Base-by-base conservation (phyloP, 2,329 filamentous ascomycete genomes). In the Keithomyces neogunnii region DNA sequence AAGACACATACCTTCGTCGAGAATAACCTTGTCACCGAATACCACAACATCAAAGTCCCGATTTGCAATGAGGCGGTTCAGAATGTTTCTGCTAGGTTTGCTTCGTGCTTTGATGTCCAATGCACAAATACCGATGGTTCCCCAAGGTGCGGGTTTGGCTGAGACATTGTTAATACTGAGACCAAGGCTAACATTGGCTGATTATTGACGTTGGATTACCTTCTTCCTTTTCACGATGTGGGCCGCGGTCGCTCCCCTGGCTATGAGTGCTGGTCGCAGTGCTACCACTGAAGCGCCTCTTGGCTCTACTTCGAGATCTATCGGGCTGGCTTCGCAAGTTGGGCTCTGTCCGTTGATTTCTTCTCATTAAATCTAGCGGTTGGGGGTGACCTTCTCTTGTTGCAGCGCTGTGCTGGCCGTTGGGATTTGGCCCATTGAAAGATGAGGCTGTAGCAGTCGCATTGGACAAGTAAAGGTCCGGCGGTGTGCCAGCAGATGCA, bases 21-120 rank as follows among this genome's bases (percentile, higher is more conserved):
- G 76, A 59, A 99, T 99, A 43, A 96, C 92, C 71, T 99, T 99
- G 73, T 99, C 93, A 46, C 93, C 95, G 72, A 99, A 99, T 10
- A 99, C 92, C 55, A 95, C 86, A 29, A 97, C 91, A 62, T 99
- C 92, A 63, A 99, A 97, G 60, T 97, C 92, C 47, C 85, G 82
- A 58, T 95, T 91, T 35, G 88, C 83, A 57, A 96, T 92, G 26
- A 99, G 77, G 48, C 91, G 83, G 63, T 95, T 97, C 53, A 99
- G 73, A 59, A 99, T 99, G 63, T 96, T 97, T 58, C 95, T 81
- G 64, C 92, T 96, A 1, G 93, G 93, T 69, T 97, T 97, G 75
- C 91, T 96, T 62, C 93, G 82, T 36, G 93, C 93, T 72, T 99
- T 99, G 59, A 92, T 81, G 70, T 99, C 93, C 53, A 99, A 75